These are phyloP conservation scores for Yarrowia porcina DNA, from an alignment of 805 yeast genomes.

Conservation along the genomic window DNA sequence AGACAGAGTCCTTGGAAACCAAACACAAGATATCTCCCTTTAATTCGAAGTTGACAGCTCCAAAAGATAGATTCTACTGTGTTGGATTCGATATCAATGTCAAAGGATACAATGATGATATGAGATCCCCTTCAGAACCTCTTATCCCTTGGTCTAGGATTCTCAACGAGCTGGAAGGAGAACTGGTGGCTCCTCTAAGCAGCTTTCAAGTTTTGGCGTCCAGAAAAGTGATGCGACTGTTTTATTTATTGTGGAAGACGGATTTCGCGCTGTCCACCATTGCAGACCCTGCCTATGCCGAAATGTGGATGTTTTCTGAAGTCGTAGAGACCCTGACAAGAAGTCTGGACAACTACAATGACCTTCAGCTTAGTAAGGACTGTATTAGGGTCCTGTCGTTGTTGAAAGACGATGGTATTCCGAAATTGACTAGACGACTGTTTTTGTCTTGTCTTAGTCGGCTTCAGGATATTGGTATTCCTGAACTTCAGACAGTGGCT, in stretches of 20 bases:
- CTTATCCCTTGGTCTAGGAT: conserved; percentile 1
- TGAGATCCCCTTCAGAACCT: conserved; percentile 1
- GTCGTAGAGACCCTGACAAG: conserved; percentile 1
- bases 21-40: background rate
- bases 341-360: background rate
- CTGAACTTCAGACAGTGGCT: background rate
- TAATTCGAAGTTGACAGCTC: background rate
- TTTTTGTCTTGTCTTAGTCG: conserved; percentile 8
- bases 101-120: conserved; percentile 1
- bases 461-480: background rate
- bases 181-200: background rate
- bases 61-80: conserved; percentile 6
- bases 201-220: conserved; percentile 1
- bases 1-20: background rate
- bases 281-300: background rate
- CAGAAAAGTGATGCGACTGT: background rate
- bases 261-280: background rate
- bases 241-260: conserved; percentile 1
- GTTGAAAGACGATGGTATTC: conserved; percentile 3
- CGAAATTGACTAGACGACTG: background rate
- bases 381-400: conserved; percentile 13
- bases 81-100: conserved; percentile 13
- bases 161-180: background rate
- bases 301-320: conserved; percentile 1
- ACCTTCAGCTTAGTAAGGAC: background rate